A percentile compares a stretch with the other conserved stretches of the same genome.
Evolutionary conservation across 176 grass and related monocot genomes (phyloP).

Genomic region (Juncus effusus): DNA sequence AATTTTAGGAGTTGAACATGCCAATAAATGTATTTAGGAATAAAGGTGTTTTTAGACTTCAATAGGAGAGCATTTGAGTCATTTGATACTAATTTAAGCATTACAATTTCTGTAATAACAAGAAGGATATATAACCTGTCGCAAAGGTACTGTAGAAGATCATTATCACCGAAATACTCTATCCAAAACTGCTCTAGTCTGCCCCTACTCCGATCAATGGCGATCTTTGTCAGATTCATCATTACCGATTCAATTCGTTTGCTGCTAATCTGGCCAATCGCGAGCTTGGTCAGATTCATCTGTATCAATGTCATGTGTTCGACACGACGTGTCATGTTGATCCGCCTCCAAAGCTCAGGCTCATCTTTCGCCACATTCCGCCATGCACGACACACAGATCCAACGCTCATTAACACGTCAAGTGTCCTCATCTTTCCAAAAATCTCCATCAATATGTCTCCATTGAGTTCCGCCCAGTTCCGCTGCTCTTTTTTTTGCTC

Average conservation of each 20-base stretch:
- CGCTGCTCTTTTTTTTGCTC: neutral
- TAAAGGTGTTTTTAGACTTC: neutral
- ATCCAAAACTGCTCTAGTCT: constrained; percentile 19
- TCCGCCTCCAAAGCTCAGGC: neutral
- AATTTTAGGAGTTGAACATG: neutral
- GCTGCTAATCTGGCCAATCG: too few relatives aligned
- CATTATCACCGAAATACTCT: neutral
- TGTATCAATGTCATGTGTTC: neutral
- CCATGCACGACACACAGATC: constrained; percentile 10
- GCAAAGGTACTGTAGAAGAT: constrained; percentile 12
- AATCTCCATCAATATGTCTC: neutral
- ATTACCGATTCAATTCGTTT: too few relatives aligned
- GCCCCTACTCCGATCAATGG: constrained; percentile 18
- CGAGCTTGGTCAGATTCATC: constrained; percentile 1
- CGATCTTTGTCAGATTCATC: neutral
- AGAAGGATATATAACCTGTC: constrained; percentile 6
- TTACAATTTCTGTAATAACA: too few relatives aligned
- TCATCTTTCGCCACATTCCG: constrained; percentile 5
- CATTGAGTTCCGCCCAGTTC: constrained; percentile 10
- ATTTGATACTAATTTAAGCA: too few relatives aligned
- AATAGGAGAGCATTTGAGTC: too few relatives aligned
- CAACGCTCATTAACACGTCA: constrained; percentile 1
- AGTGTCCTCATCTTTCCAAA: neutral
- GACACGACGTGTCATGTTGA: neutral
- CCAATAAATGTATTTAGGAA: neutral